A percentile compares a stretch with the other conserved stretches of the same genome.
Conservation (phyloP, 345 rosid genomes). For the Brassica cretica region DNA sequence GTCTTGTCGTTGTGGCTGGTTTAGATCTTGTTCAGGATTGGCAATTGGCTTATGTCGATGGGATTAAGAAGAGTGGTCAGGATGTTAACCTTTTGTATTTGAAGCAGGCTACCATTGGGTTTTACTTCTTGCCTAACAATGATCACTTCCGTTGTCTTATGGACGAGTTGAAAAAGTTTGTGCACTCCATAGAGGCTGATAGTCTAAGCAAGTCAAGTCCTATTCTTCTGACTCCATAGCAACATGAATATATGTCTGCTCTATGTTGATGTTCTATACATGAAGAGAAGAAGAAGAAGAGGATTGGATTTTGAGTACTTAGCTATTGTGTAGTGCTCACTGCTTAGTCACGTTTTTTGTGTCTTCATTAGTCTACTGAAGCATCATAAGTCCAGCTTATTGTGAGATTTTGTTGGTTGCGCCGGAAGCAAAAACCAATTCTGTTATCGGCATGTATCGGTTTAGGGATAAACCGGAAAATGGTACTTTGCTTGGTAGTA, state of each 20-base stretch:
- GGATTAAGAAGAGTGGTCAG: conserved; percentile 55
- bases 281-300: conserved; percentile 38
- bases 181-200: conserved; percentile 53
- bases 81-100: conserved; percentile 72
- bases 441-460: neutral
- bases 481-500: conserved; percentile 25
- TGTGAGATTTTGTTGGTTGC: conserved; percentile 1
- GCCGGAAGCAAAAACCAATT: conserved; percentile 16
- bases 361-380: conserved; percentile 20
- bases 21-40: conserved; percentile 92
- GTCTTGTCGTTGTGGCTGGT: conserved; percentile 90
- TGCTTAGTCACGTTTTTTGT: conserved; percentile 12
- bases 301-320: conserved; percentile 20
- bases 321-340: conserved; percentile 8
- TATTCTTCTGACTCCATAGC: conserved; percentile 42
- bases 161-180: conserved; percentile 80
- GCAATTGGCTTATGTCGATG: conserved; percentile 85
- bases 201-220: conserved; percentile 25
- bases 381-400: conserved; percentile 13
- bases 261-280: conserved; percentile 29
- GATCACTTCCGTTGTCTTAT: conserved; percentile 75
- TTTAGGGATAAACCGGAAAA: conserved; percentile 8
- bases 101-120: conserved; percentile 84
- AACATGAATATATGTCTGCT: conserved; percentile 35
- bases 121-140: conserved; percentile 92